Percentiles rank a stretch among this genome's conserved stretches.
Conservation (phyloP, 78 protist genomes). For the Dictyostelium discoideum region dicty_2.7 NC_007089.4:2476501-2477000, state of each 20-base stretch:
- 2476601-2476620: not conserved
- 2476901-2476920: too few relatives aligned
- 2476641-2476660: not conserved
- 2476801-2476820: not conserved
- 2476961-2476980: too few relatives aligned
- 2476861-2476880: not conserved
- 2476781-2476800: not conserved
- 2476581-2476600: conserved; percentile 80
- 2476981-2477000: too few relatives aligned
- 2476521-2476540: conserved; percentile 81
- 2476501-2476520: conserved; percentile 68
- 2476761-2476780: not conserved
- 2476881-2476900: too few relatives aligned
- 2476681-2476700: conserved; percentile 66
- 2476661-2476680: conserved; percentile 56
- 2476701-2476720: conserved; percentile 59
- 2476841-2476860: not conserved
- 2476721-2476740: conserved; percentile 43
- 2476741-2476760: not conserved
- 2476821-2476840: not conserved
- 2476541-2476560: conserved; percentile 93
- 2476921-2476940: too few relatives aligned
- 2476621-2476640: conserved; percentile 3
- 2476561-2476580: conserved; percentile 95
- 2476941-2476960: too few relatives aligned